Evolutionary conservation across 2,329 filamentous ascomycete species (phyloP).

Genomic region (Fusarium virguliforme): DNA sequence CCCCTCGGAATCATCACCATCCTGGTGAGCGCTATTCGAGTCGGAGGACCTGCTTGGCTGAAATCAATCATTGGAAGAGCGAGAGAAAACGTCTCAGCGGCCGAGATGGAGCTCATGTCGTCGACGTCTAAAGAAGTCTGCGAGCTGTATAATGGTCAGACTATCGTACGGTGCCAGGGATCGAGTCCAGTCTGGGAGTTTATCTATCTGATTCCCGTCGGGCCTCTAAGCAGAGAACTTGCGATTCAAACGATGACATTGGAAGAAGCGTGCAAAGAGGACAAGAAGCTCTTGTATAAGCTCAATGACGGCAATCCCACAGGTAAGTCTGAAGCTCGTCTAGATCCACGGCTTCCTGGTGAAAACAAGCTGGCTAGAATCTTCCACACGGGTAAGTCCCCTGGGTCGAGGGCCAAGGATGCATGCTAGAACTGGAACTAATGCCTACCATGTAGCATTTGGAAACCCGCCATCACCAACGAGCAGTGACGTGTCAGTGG

Average conservation of each 20-base stretch:
- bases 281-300: background rate
- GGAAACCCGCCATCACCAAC: background rate
- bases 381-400: background rate
- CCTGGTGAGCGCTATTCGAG: too few relatives aligned
- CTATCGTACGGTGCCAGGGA: too few relatives aligned
- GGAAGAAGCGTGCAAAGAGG: rapidly evolving
- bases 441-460: background rate
- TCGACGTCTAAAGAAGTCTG: too few relatives aligned
- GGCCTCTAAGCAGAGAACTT: rapidly evolving
- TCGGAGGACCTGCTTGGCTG: too few relatives aligned
- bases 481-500: background rate
- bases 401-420: background rate
- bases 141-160: too few relatives aligned
- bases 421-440: background rate
- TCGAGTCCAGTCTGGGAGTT: too few relatives aligned
- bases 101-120: too few relatives aligned
- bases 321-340: background rate
- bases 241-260: background rate
- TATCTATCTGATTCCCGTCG: background rate
- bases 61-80: too few relatives aligned
- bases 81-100: too few relatives aligned
- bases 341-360: background rate
- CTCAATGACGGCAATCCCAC: background rate
- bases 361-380: background rate
- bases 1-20: too few relatives aligned